Conservation (phyloP, 306 rosid genomes). For the Vigna unguiculata region DNA sequence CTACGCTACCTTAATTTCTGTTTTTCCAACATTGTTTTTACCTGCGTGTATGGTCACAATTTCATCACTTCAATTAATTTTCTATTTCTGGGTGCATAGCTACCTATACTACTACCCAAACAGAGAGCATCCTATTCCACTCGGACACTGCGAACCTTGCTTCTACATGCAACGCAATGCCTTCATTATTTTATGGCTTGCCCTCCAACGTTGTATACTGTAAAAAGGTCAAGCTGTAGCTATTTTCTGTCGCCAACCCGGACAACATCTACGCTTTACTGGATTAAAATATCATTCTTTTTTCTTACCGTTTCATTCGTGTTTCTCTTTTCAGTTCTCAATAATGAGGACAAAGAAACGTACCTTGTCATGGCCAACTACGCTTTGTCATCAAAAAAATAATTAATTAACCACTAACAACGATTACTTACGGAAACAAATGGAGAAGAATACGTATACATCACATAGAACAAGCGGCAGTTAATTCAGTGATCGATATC, state of each 20-base stretch:
- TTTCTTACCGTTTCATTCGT: conserved; percentile 11
- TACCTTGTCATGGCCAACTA: conserved; percentile 31
- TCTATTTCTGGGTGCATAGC: not conserved
- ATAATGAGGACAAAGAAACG: conserved; percentile 43
- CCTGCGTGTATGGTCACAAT: not conserved
- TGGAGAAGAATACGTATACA: conserved; percentile 13
- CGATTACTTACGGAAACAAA: not conserved
- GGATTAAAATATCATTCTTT: conserved; percentile 11
- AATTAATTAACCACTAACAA: not conserved
- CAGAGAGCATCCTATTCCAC: conserved; percentile 16
- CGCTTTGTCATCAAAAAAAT: conserved; percentile 8
- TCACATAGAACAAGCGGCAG: conserved; percentile 6
- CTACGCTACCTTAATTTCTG: not conserved
- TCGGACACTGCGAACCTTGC: conserved; percentile 1
- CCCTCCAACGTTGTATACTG: conserved; percentile 36
- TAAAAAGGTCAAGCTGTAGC: conserved; percentile 41
- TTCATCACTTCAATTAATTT: conserved; percentile 1
- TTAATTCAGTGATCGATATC: conserved; percentile 34
- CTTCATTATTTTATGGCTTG: conserved; percentile 8
- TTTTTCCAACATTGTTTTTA: not conserved
- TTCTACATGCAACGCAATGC: conserved; percentile 3
- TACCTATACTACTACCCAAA: not conserved
- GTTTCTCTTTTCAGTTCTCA: conserved; percentile 53
- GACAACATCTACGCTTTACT: conserved; percentile 50
- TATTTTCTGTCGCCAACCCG: conserved; percentile 52